Base-by-base conservation (phyloP, 768 basidiomycete genomes). In the Amanita subjunquillea region DNA sequence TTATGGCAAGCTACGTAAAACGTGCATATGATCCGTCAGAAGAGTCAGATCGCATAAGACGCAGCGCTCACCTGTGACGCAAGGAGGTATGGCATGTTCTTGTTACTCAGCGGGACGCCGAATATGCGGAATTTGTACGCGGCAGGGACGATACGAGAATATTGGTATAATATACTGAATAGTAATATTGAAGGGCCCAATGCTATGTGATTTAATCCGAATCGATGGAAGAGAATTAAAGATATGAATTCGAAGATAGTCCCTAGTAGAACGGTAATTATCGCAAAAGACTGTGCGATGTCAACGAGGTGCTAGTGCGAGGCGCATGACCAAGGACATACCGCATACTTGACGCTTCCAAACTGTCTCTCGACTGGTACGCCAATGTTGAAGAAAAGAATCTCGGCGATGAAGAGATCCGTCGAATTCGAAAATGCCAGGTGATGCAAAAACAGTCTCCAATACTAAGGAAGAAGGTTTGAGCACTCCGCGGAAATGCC, bases 281-380 rank as follows among this genome's bases (percentile, higher is more conserved):
- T 65, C n/a, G 77, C 68, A 62, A 88, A 93, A 2, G 91, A 91
- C 91, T 93, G 59, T 6, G 22, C 41, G 49, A 17, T 23, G 22
- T 50, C 36, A 40, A 5, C 22, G 36, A 38, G 23, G 15, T 27
- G 23, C 12, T 3, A 9, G 20, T 9, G 34, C 4, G 34, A 10
- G 23, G 27, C 23, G 22, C 23, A 9, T 30, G n/a, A 43, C 25
- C 36, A 44, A 30, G 10, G 40, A 57, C 82, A 66, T 57, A 92
- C 91, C 29, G 89, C 90, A 67, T 79, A 96, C 66, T 96, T 96
- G 53, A 86, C 67, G 51, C 83, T 83, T 9, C 94, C 93, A 61
- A 91, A 96, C 39, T 82, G 80, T 50, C 94, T 78, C 61, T 97
- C 94, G 29, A 95, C 74, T 23, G 76, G 77, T 1, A 89, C 64